A percentile compares a stretch with the other conserved stretches of the same genome.
Conservation (phyloP, 1,284 basidiomycete species). For the Heterobasidion parviporum region DNA sequence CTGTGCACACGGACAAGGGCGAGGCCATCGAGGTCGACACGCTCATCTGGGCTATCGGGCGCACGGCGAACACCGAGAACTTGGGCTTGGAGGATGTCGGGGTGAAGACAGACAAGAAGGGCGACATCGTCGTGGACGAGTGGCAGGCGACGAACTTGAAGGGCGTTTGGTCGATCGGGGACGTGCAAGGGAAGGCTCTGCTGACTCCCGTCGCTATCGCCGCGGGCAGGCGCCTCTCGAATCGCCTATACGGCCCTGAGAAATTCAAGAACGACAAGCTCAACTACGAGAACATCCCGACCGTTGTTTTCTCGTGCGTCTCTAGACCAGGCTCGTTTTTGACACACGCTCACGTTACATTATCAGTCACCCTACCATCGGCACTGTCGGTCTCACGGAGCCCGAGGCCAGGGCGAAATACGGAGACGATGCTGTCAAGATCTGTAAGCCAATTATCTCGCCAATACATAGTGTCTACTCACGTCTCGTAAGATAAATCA, state of each 20-base stretch:
- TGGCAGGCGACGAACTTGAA: slow-evolving; percentile 80
- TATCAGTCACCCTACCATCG: slow-evolving; percentile 81
- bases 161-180: slow-evolving; percentile 81
- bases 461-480: background rate
- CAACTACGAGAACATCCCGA: slow-evolving; percentile 86
- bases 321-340: background rate
- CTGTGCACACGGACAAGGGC: slow-evolving; percentile 64
- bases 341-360: slow-evolving; percentile 4
- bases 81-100: slow-evolving; percentile 77
- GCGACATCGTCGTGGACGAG: slow-evolving; percentile 85
- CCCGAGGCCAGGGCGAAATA: slow-evolving; percentile 83
- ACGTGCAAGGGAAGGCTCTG: slow-evolving; percentile 86
- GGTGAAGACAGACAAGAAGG: slow-evolving; percentile 69
- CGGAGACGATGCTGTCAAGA: slow-evolving; percentile 75
- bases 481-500: slow-evolving; percentile 48
- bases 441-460: slow-evolving; percentile 56
- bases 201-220: slow-evolving; percentile 99
- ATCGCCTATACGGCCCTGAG: slow-evolving; percentile 83
- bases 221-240: slow-evolving; percentile 83
- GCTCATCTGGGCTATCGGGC: slow-evolving; percentile 93
- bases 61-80: slow-evolving; percentile 72
- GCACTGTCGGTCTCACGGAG: slow-evolving; percentile 89
- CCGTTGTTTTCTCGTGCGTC: slow-evolving; percentile 88
- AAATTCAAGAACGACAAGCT: slow-evolving; percentile 86
- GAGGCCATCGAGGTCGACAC: slow-evolving; percentile 80